These are phyloP conservation scores for Elsinoe arachidis DNA, from an alignment of 2,329 filamentous ascomycete species.

Conservation along the genomic window DNA sequence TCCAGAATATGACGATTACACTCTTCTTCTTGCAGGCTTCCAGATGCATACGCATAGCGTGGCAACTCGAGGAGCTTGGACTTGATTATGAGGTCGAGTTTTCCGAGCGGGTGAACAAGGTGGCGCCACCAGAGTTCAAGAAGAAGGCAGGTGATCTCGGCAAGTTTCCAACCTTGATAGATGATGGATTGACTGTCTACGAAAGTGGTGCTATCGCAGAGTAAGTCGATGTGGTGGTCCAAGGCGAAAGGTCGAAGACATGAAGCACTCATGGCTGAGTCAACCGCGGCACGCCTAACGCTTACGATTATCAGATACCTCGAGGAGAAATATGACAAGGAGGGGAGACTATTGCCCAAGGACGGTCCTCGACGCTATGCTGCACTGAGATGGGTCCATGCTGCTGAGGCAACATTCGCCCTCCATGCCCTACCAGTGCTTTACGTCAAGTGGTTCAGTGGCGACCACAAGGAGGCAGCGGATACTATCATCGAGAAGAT, in stretches of 20 bases:
- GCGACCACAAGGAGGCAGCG: constrained; percentile 25
- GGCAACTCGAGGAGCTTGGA: constrained; percentile 39
- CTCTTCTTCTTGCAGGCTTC: constrained; percentile 43
- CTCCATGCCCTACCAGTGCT: constrained; percentile 38
- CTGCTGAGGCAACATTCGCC: constrained; percentile 40
- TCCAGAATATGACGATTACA: constrained; percentile 26
- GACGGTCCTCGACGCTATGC: constrained; percentile 30
- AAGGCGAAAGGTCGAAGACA: no score
- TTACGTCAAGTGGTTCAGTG: constrained; percentile 38
- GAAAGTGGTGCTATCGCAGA: constrained; percentile 42
- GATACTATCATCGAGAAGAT: constrained; percentile 31
- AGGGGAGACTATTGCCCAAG: constrained; percentile 30
- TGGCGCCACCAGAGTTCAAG: constrained; percentile 37
- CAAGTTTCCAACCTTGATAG: constrained; percentile 38
- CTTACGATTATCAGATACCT: constrained; percentile 31
- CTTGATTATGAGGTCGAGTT: constrained; percentile 36
- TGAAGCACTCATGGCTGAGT: neutral
- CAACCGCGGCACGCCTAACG: neutral
- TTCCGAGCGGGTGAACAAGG: constrained; percentile 31
- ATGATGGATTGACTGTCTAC: constrained; percentile 32
- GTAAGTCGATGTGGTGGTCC: constrained; percentile 23
- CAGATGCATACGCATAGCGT: constrained; percentile 37
- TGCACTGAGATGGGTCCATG: constrained; percentile 38
- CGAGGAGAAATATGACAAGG: constrained; percentile 38
- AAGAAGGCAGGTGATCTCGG: constrained; percentile 35